phyloP scores from a whole-genome alignment of 2,329 filamentous ascomycete genomes.

The Helminthosporium solani region DNA sequence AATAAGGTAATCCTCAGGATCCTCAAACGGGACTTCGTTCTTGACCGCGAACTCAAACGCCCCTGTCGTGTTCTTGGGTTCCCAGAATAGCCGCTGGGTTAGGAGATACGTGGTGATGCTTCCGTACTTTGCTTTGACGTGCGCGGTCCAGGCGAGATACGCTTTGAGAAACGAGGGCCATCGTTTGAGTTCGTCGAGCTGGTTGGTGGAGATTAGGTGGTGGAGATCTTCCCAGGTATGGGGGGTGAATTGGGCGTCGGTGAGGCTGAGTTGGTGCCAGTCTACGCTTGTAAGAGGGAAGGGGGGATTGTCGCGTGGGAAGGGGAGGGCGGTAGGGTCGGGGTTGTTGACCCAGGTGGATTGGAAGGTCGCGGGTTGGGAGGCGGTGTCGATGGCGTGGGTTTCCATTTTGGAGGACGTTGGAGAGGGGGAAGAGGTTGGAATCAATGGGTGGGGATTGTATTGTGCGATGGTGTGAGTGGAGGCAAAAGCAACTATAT shows the following conservation, averaged over 20 bases:
- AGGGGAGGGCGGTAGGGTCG: slow-evolving; percentile 37
- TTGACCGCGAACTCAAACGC: slow-evolving; percentile 43
- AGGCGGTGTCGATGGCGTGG: slow-evolving; percentile 20
- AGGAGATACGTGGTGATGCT: slow-evolving; percentile 59
- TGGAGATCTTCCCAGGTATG: slow-evolving; percentile 39
- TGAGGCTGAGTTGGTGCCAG: slow-evolving; percentile 35
- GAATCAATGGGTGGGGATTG: too few relatives aligned
- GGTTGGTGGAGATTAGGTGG: slow-evolving; percentile 46
- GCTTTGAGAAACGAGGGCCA: slow-evolving; percentile 59
- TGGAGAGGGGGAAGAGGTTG: too few relatives aligned
- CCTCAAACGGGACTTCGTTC: slow-evolving; percentile 55
- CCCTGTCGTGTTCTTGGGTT: slow-evolving; percentile 16
- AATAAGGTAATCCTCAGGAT: slow-evolving; percentile 57
- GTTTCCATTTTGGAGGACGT: neutral
- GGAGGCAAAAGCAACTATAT: too few relatives aligned
- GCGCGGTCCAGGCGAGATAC: slow-evolving; percentile 60
- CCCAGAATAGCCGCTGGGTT: slow-evolving; percentile 57
- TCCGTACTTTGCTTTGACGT: slow-evolving; percentile 57
- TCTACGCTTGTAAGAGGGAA: slow-evolving; percentile 39
- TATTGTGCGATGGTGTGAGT: too few relatives aligned
- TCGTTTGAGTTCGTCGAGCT: slow-evolving; percentile 58
- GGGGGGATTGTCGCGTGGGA: slow-evolving; percentile 36
- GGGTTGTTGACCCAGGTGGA: slow-evolving; percentile 30
- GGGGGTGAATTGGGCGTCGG: slow-evolving; percentile 34
- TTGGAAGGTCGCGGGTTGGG: slow-evolving; percentile 33